A percentile compares a stretch with the other conserved stretches of the same genome.
Conservation (phyloP, 2,329 filamentous ascomycete genomes). For the Huntiella bhutanensis region DNA sequence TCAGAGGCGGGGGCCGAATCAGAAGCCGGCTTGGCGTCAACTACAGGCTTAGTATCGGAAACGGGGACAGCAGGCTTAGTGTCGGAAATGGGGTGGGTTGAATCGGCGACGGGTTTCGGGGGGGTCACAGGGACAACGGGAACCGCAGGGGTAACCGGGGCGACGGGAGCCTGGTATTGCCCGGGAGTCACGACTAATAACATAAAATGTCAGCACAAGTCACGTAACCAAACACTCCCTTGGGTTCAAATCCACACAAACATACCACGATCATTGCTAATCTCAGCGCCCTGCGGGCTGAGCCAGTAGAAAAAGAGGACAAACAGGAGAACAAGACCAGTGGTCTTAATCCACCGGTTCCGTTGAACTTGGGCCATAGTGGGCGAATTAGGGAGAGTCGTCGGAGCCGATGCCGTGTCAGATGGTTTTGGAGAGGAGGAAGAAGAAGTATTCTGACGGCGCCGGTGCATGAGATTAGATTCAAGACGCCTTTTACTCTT, state of each 20-base stretch:
- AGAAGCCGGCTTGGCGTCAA: slow-evolving; percentile 5
- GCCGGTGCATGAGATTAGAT: neutral
- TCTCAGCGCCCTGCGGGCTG: slow-evolving; percentile 37
- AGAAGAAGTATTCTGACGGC: neutral
- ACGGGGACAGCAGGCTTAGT: slow-evolving; percentile 1
- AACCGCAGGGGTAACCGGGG: slow-evolving; percentile 9
- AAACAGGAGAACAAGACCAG: slow-evolving; percentile 39
- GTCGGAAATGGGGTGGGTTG: neutral
- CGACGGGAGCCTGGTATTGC: slow-evolving; percentile 12
- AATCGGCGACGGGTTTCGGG: slow-evolving; percentile 5
- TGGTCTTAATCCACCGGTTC: slow-evolving; percentile 46
- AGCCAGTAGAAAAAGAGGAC: slow-evolving; percentile 45
- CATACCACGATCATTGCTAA: slow-evolving; percentile 26
- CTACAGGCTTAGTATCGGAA: slow-evolving; percentile 8
- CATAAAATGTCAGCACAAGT: neutral
- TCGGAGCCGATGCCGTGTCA: neutral
- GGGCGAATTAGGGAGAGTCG: neutral
- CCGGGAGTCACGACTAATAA: slow-evolving; percentile 12
- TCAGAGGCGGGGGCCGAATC: slow-evolving; percentile 2
- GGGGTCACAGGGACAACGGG: slow-evolving; percentile 2
- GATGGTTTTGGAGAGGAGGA: neutral
- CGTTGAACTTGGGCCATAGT: slow-evolving; percentile 44
- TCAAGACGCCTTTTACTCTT: too few species aligned
- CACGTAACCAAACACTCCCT: neutral
- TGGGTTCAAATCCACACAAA: slow-evolving; percentile 12